Percentiles rank a stretch among this genome's conserved stretches.
Evolutionary conservation across 2,329 filamentous ascomycete genomes (phyloP).

Genomic region (Penicillium sp.): DNA sequence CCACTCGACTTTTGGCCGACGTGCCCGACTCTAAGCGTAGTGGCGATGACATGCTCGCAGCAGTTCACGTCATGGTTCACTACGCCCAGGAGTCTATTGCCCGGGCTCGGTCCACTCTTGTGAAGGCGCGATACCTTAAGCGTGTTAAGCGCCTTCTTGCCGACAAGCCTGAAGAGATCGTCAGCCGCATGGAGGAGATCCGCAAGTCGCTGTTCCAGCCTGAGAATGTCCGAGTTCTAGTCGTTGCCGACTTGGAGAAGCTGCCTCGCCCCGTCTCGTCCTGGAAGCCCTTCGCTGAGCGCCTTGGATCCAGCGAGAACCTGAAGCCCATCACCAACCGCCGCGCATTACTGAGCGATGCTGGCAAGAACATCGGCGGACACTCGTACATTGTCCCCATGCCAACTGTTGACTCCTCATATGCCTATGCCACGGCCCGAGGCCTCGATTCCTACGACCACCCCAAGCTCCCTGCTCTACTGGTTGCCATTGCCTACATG

Average conservation of each 20-base stretch:
- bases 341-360: constrained; percentile 70
- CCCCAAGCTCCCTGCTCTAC: constrained; percentile 76
- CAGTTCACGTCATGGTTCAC: constrained; percentile 75
- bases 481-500: constrained; percentile 88
- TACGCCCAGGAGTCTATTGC: constrained; percentile 74
- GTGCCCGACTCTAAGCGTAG: constrained; percentile 90
- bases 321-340: constrained; percentile 73
- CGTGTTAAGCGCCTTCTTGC: constrained; percentile 79
- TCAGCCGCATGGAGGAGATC: constrained; percentile 76
- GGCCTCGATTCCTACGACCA: constrained; percentile 77
- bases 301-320: constrained; percentile 56
- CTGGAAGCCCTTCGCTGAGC: constrained; percentile 69
- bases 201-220: constrained; percentile 77
- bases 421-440: constrained; percentile 72
- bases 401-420: constrained; percentile 90
- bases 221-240: constrained; percentile 81
- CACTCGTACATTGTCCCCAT: constrained; percentile 83
- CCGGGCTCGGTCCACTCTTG: constrained; percentile 78
- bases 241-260: constrained; percentile 78
- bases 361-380: constrained; percentile 74
- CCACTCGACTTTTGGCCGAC: constrained; percentile 85
- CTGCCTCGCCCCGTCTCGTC: constrained; percentile 74
- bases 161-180: constrained; percentile 72
- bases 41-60: constrained; percentile 65
- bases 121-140: constrained; percentile 85